Percentiles rank a stretch among this genome's conserved stretches.
These are phyloP conservation scores for Globisporangium rhizosaccharum DNA, from an alignment of 352 stramenopile genomes.

Conservation along the genomic window DNA sequence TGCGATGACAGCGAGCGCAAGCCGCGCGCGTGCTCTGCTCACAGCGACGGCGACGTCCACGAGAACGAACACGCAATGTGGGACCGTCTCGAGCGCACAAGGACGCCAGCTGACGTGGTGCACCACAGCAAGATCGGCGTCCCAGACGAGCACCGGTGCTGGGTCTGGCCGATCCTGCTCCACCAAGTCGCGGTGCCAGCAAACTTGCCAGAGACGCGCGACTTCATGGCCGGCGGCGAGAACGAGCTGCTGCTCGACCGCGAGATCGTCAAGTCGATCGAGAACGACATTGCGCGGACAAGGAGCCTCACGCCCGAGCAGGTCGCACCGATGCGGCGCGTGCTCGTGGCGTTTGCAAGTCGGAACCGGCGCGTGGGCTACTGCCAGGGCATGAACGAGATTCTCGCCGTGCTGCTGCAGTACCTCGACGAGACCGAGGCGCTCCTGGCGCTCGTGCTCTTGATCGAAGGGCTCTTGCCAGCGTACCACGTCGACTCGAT, in stretches of 20 bases:
- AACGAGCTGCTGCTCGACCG: constrained; percentile 46
- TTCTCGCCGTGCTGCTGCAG: constrained; percentile 63
- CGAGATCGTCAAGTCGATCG: constrained; percentile 73
- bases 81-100: constrained; percentile 31
- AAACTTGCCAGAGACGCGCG: constrained; percentile 27
- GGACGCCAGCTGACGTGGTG: constrained; percentile 26
- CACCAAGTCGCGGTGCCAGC: constrained; percentile 28
- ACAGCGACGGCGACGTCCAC: background rate
- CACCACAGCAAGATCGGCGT: constrained; percentile 46
- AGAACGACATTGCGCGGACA: constrained; percentile 76
- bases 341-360: constrained; percentile 68
- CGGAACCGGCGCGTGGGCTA: constrained; percentile 76
- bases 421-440: constrained; percentile 61
- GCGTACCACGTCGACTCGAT: constrained; percentile 83
- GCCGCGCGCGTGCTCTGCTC: background rate
- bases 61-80: constrained; percentile 35
- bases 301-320: constrained; percentile 50
- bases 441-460: constrained; percentile 50
- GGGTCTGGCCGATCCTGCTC: constrained; percentile 73
- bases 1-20: constrained; percentile 12
- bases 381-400: constrained; percentile 86
- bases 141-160: constrained; percentile 55
- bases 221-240: constrained; percentile 22
- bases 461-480: constrained; percentile 72
- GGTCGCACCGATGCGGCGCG: constrained; percentile 49